Evolutionary conservation across 2,329 filamentous ascomycete genomes (phyloP).

Genomic region (Chaetomiaceae sp.): DNA sequence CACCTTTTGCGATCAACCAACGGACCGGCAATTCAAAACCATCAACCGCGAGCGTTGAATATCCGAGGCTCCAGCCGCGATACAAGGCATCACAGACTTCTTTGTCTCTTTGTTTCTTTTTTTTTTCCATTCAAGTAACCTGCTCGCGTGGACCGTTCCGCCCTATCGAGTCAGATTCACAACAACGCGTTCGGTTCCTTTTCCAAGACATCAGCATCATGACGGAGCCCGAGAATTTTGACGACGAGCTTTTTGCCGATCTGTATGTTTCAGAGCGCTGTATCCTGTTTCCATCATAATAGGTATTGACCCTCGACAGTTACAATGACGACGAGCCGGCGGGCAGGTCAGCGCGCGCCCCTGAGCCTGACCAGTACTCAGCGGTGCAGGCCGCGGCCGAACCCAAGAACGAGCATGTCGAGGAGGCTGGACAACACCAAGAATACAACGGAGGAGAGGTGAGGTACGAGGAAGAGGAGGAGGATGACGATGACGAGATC

Average conservation of each 20-base stretch:
- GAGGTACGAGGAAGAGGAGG: conserved; percentile 41
- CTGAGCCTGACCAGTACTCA: conserved; percentile 26
- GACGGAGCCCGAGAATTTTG: conserved; percentile 72
- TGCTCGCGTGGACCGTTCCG: background rate
- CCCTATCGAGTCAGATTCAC: background rate
- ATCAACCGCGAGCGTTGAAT: background rate
- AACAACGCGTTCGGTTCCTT: background rate
- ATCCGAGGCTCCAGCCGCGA: too few relatives aligned
- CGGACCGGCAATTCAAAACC: background rate
- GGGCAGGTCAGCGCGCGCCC: conserved; percentile 33
- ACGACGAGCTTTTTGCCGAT: conserved; percentile 89
- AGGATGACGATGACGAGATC: conserved; percentile 51
- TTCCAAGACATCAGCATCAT: conserved; percentile 43
- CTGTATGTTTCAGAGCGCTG: conserved; percentile 55
- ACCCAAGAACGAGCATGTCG: conserved; percentile 28
- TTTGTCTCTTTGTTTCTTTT: background rate
- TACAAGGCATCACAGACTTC: background rate
- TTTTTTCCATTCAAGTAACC: background rate
- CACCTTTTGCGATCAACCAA: too few relatives aligned
- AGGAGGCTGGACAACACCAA: conserved; percentile 30
- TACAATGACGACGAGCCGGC: conserved; percentile 59
- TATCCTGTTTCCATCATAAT: background rate
- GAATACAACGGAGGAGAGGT: conserved; percentile 34
- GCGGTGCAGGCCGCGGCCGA: conserved; percentile 28
- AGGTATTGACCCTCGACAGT: conserved; percentile 35